Conservation (phyloP, 495 filamentous ascomycete species). For the Clohesyomyces aquaticus region DNA sequence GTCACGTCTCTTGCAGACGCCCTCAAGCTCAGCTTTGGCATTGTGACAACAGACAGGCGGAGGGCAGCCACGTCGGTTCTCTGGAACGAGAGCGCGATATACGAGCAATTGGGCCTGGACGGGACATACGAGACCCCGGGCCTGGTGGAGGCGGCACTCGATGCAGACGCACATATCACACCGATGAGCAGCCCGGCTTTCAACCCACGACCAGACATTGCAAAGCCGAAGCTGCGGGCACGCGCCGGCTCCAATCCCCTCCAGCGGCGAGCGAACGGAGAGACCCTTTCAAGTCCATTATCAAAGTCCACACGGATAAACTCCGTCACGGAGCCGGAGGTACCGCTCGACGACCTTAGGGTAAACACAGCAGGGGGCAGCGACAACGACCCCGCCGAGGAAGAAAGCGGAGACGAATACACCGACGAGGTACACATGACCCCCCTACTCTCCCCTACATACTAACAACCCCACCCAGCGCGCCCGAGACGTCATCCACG, state of each 20-base stretch:
- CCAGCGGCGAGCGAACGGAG: constrained; percentile 24
- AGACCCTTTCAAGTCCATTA: constrained; percentile 33
- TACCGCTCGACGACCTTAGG: constrained; percentile 8
- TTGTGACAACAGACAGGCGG: constrained; percentile 91
- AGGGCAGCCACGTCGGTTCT: constrained; percentile 55
- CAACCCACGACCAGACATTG: constrained; percentile 13
- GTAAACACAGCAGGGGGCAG: background rate
- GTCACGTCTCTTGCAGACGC: constrained; percentile 97
- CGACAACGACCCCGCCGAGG: constrained; percentile 13
- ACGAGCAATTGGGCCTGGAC: constrained; percentile 48
- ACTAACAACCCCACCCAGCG: too few species aligned
- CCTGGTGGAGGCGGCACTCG: constrained; percentile 29
- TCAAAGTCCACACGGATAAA: constrained; percentile 31
- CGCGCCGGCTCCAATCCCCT: constrained; percentile 27
- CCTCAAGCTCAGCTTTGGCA: constrained; percentile 93
- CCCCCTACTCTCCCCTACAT: too few species aligned
- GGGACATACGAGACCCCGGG: constrained; percentile 39
- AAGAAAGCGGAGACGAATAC: constrained; percentile 66
- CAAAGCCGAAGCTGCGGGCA: constrained; percentile 28
- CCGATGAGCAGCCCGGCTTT: constrained; percentile 24
- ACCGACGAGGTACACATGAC: constrained; percentile 77
- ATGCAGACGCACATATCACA: constrained; percentile 28
- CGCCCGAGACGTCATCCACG: constrained; percentile 87
- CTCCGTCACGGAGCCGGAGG: constrained; percentile 26
- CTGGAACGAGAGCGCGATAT: constrained; percentile 67